Evolutionary conservation across 345 rosid genomes (phyloP).

Genomic region (Syzygium aqueum): DNA sequence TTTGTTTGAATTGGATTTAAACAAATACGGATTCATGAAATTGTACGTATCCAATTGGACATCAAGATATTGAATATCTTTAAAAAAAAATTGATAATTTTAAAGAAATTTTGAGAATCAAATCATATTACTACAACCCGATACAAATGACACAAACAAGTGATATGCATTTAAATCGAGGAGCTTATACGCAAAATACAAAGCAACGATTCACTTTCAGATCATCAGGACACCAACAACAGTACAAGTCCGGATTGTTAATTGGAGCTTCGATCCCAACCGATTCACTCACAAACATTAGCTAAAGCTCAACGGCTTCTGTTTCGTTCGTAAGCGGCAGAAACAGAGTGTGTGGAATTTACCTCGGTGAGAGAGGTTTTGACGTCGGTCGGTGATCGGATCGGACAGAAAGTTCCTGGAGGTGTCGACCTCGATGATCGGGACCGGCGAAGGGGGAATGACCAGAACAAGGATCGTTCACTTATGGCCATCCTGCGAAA

Average conservation of each 20-base stretch:
- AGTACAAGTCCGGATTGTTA: background rate
- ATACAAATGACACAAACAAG: too few species aligned
- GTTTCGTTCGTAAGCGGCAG: background rate
- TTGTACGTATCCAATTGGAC: too few species aligned
- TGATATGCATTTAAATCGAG: too few species aligned
- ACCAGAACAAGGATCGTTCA: background rate
- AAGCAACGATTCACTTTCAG: background rate
- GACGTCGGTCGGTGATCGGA: rapidly evolving
- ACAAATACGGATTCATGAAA: too few species aligned
- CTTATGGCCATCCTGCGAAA: background rate
- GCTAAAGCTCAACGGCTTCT: background rate
- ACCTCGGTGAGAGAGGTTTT: background rate
- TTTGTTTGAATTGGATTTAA: too few species aligned
- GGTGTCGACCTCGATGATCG: background rate
- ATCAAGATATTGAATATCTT: too few species aligned
- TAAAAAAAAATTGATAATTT: too few species aligned
- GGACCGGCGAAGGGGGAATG: background rate
- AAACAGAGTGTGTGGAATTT: background rate
- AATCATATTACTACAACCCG: too few species aligned
- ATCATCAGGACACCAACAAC: background rate
- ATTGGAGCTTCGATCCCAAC: rapidly evolving
- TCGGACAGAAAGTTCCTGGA: background rate
- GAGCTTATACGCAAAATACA: background rate
- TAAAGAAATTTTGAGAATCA: too few species aligned
- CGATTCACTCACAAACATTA: background rate